phyloP scores from a whole-genome alignment of 805 yeast genomes.

The Alloascoidea hylecoeti region DNA sequence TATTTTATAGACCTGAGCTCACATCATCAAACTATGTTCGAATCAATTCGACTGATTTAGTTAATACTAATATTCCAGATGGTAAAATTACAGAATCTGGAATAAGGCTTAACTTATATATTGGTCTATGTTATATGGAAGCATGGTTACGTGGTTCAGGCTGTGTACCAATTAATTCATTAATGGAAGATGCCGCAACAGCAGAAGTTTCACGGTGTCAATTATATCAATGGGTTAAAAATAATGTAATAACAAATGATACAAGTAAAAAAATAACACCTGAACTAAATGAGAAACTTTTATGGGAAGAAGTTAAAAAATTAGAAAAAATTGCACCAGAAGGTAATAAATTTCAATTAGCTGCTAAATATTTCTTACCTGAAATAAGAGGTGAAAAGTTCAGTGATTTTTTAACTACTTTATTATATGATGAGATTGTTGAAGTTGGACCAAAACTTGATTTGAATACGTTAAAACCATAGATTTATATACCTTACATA shows the following conservation, averaged over 20 bases:
- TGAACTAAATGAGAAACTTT: slow-evolving; percentile 31
- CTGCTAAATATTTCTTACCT: slow-evolving; percentile 45
- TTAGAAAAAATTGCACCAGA: slow-evolving; percentile 30
- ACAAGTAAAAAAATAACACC: slow-evolving; percentile 40
- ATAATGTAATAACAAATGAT: slow-evolving; percentile 38
- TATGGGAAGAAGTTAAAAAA: slow-evolving; percentile 42
- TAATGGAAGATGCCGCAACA: slow-evolving; percentile 73
- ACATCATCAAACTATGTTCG: no score
- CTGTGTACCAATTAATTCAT: slow-evolving; percentile 59
- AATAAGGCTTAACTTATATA: slow-evolving; percentile 43
- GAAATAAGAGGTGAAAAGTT: slow-evolving; percentile 49
- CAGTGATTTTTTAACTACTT: slow-evolving; percentile 53
- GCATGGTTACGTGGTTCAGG: slow-evolving; percentile 65
- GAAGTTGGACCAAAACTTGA: no score
- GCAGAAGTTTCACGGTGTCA: slow-evolving; percentile 67
- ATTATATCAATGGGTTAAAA: slow-evolving; percentile 65
- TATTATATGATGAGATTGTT: slow-evolving; percentile 44
- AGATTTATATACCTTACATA: no score
- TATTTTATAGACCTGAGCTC: slow-evolving; percentile 34
- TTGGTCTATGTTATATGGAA: slow-evolving; percentile 58
- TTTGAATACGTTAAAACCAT: no score
- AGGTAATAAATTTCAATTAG: slow-evolving; percentile 35
- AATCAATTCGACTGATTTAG: slow-evolving; percentile 43
- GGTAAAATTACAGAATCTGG: slow-evolving; percentile 53
- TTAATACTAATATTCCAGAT: slow-evolving; percentile 43